Base-by-base conservation (phyloP, 2,329 filamentous ascomycete species). In the Penicillium sp. region DNA sequence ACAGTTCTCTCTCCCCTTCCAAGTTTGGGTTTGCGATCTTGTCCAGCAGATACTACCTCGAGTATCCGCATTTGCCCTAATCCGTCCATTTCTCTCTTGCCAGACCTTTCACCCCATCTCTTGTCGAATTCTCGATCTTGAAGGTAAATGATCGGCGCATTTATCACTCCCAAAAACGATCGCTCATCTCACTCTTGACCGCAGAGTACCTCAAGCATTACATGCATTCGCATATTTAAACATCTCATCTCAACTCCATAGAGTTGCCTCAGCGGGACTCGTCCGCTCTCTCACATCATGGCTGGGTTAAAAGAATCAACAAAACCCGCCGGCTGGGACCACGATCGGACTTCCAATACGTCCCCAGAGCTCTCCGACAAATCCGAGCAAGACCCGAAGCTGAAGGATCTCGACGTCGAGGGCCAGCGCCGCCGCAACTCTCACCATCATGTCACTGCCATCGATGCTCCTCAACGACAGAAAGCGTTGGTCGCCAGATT, bases 401-500 rank as follows among this genome's bases (percentile, higher is more conserved):
- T 63, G 32, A 71, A 72, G 54, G 58, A 67, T 31, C 52, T 62
- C 47, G 70, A 72, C 49, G 40, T 67, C 4, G 71, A 74, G 53
- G 60, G 58, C 48, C 65, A 68, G 32, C 57, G 58, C 24, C 62
- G 61, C 44, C 57, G 55, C 31, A 34, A 53, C 52, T 59, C 61
- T 34, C 54, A 56, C 31, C 57, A 58, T 47, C 57, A 60, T 42
- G 47, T 67, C 46, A 44, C 53, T 39, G 48, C 60, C 9, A 47
- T 65, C 10, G 60, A 74, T 43, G 73, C 24, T 75, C 73, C 31
- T 69, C 64, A 3, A 75, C 75, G 5, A 73, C 74, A 5, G 73
- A 81, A 43, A 77, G 75, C 34, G 73, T 86, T 42, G 81, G 80
- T 46, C 82, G 84, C 75, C 92, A 96, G 76, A 84, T 93, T 60